A percentile compares a stretch with the other conserved stretches of the same genome.
Conservation (phyloP, 352 stramenopile genomes). For the Globisporangium uncinulatum region DNA sequence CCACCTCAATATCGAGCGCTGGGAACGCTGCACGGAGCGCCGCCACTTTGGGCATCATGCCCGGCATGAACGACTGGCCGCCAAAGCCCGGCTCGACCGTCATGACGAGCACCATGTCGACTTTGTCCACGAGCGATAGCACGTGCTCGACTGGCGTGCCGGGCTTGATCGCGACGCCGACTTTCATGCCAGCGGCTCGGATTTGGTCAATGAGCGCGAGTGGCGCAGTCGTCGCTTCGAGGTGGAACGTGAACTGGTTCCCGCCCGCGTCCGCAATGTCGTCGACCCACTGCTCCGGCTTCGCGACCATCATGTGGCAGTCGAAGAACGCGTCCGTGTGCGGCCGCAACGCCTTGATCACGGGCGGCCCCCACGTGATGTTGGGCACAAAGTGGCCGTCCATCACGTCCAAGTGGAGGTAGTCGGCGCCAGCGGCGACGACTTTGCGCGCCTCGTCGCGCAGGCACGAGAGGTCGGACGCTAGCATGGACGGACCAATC, state of each 20-base stretch:
- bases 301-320: slow-evolving; percentile 97
- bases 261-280: slow-evolving; percentile 93
- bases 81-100: slow-evolving; percentile 97
- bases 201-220: slow-evolving; percentile 82
- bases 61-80: slow-evolving; percentile 95
- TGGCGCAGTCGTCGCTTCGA: slow-evolving; percentile 80
- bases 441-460: slow-evolving; percentile 90
- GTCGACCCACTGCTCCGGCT: slow-evolving; percentile 94
- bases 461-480: slow-evolving; percentile 92
- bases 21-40: slow-evolving; percentile 88
- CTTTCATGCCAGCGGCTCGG: slow-evolving; percentile 89
- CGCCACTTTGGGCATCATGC: slow-evolving; percentile 95
- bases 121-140: slow-evolving; percentile 75
- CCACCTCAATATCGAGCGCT: slow-evolving; percentile 96
- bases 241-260: slow-evolving; percentile 96
- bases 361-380: slow-evolving; percentile 94
- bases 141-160: slow-evolving; percentile 88
- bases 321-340: slow-evolving; percentile 93
- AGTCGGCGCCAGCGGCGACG: slow-evolving; percentile 89
- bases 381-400: slow-evolving; percentile 98
- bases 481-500: slow-evolving; percentile 93
- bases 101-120: slow-evolving; percentile 98
- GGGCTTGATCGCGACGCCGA: slow-evolving; percentile 94
- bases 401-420: slow-evolving; percentile 98
- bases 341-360: slow-evolving; percentile 91